Percentiles rank a stretch among this genome's conserved stretches.
Evolutionary conservation across 2,329 filamentous ascomycete species (phyloP).

Genomic region (Cryphonectria carpinicola): DNA sequence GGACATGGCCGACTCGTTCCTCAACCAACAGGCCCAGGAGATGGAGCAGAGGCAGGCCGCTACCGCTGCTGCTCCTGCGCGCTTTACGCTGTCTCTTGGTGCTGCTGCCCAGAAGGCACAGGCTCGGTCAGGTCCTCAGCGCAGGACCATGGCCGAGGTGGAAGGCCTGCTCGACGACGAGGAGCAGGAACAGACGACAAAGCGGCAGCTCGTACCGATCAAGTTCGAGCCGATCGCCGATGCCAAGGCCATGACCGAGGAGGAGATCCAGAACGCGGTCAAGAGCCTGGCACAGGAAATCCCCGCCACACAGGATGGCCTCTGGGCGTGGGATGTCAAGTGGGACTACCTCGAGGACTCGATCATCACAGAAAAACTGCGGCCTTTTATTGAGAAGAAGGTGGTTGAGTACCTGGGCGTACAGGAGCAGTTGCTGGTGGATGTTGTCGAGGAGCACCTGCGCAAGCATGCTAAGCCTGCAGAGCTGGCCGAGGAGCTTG

Average conservation of each 20-base stretch:
- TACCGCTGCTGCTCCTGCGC: constrained; percentile 62
- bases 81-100: constrained; percentile 91
- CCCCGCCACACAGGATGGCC: constrained; percentile 79
- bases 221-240: constrained; percentile 74
- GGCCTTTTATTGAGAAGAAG: constrained; percentile 97
- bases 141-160: constrained; percentile 88
- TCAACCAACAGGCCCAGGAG: constrained; percentile 81
- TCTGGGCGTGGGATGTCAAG: constrained; percentile 92
- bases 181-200: constrained; percentile 74
- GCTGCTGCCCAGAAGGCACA: constrained; percentile 78
- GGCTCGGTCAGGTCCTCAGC: constrained; percentile 58
- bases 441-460: constrained; percentile 87
- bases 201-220: constrained; percentile 79
- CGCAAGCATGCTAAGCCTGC: constrained; percentile 74
- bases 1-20: constrained; percentile 88
- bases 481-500: constrained; percentile 81
- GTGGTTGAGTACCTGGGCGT: constrained; percentile 95
- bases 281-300: constrained; percentile 87
- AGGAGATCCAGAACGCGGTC: constrained; percentile 83
- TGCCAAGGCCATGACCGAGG: constrained; percentile 74
- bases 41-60: constrained; percentile 56
- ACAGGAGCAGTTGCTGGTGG: constrained; percentile 93
- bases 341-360: constrained; percentile 89
- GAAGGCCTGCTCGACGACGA: constrained; percentile 95
- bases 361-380: constrained; percentile 81